Percentiles rank a stretch among this genome's conserved stretches.
Evolutionary conservation across 1,284 basidiomycete species (phyloP).

Genomic region (Blastosporella zonata): DNA sequence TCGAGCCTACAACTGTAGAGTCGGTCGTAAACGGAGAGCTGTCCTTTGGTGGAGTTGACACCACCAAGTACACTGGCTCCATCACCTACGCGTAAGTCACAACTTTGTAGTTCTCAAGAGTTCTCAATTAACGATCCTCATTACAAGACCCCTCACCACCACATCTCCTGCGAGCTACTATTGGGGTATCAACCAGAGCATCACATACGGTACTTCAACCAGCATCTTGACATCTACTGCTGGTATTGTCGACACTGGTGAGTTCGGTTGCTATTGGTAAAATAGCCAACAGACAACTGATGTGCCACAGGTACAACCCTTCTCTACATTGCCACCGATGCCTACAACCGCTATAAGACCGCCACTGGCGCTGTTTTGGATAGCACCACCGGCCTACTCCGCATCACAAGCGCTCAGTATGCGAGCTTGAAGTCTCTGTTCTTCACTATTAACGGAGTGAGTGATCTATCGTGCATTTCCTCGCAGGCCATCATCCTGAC

Average conservation of each 20-base stretch:
- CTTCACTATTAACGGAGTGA: slow-evolving; percentile 49
- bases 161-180: slow-evolving; percentile 47
- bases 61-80: slow-evolving; percentile 41
- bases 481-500: neutral
- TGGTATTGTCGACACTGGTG: slow-evolving; percentile 62
- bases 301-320: slow-evolving; percentile 39
- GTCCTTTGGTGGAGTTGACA: slow-evolving; percentile 40
- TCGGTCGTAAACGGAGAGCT: slow-evolving; percentile 39
- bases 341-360: slow-evolving; percentile 44
- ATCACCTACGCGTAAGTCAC: slow-evolving; percentile 43
- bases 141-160: slow-evolving; percentile 43
- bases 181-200: slow-evolving; percentile 63
- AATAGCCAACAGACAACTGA: no score
- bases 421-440: slow-evolving; percentile 48
- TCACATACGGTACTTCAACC: slow-evolving; percentile 45
- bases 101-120: neutral
- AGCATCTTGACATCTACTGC: slow-evolving; percentile 45
- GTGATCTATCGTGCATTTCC: slow-evolving; percentile 7
- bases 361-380: slow-evolving; percentile 56
- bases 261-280: neutral
- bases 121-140: neutral
- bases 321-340: slow-evolving; percentile 39
- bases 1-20: slow-evolving; percentile 44
- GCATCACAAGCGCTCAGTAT: slow-evolving; percentile 49
- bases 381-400: slow-evolving; percentile 51